Evolutionary conservation across 2,329 filamentous ascomycete species (phyloP).

Genomic region (Esteya vermicola): DNA sequence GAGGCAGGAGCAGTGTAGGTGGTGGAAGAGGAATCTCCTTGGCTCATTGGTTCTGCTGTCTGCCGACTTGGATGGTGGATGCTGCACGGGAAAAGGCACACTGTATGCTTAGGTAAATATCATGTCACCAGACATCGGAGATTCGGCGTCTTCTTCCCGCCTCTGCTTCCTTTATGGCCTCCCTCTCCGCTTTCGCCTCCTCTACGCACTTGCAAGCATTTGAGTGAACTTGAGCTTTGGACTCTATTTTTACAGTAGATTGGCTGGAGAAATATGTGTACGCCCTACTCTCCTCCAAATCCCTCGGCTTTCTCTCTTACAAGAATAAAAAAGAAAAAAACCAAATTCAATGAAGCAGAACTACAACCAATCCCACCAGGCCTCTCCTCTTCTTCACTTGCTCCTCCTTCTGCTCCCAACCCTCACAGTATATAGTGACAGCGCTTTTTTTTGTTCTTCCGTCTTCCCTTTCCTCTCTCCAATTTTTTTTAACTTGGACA

Average conservation of each 20-base stretch:
- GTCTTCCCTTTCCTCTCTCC: no score
- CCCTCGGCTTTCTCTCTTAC: conserved; percentile 17
- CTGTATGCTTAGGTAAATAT: no score
- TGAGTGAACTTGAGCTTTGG: conserved; percentile 46
- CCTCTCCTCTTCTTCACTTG: conserved; percentile 15
- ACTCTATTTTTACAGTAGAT: conserved; percentile 51
- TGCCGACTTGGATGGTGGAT: no score
- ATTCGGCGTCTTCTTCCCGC: background rate
- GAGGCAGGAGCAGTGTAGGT: conserved; percentile 11
- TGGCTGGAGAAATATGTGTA: conserved; percentile 27
- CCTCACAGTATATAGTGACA: no score
- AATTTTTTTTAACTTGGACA: no score
- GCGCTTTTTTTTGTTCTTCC: conserved; percentile 1
- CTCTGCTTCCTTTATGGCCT: no score
- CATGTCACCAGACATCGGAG: background rate
- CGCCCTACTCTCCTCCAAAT: conserved; percentile 25
- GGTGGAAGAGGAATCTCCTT: no score
- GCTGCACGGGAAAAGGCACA: background rate
- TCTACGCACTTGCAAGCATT: no score
- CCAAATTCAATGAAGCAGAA: conserved; percentile 1
- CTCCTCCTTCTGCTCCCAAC: background rate
- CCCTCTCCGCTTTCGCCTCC: no score
- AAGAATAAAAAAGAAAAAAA: conserved; percentile 13
- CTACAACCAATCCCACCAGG: conserved; percentile 22
- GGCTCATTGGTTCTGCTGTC: no score